A percentile compares a stretch with the other conserved stretches of the same genome.
Conservation (phyloP, 768 basidiomycete genomes). For the Mycena chlorophos region DNA sequence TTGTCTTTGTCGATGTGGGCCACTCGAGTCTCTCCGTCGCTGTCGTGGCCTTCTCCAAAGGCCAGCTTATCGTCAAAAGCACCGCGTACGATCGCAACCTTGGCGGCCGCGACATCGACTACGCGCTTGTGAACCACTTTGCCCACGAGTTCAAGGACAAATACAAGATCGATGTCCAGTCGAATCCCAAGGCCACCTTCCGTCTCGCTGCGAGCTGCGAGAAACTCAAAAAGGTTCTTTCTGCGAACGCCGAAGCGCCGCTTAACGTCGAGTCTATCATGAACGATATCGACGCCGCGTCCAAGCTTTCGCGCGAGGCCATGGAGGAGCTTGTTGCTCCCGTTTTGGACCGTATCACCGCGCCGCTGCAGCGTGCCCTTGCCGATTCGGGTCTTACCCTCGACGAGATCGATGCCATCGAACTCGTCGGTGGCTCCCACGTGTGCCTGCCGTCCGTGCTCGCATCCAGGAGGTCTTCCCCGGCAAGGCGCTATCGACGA, state of each 20-base stretch:
- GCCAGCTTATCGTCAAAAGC: slow-evolving; percentile 81
- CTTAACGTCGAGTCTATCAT: slow-evolving; percentile 95
- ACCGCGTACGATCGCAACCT: slow-evolving; percentile 92
- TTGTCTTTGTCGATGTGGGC: slow-evolving; percentile 94
- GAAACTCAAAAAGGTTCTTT: slow-evolving; percentile 93
- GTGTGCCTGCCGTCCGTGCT: slow-evolving; percentile 88
- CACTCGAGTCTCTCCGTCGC: slow-evolving; percentile 88
- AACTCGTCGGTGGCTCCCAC: slow-evolving; percentile 91
- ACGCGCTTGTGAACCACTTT: slow-evolving; percentile 86
- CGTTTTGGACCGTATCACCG: slow-evolving; percentile 74
- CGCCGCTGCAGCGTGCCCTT: slow-evolving; percentile 77
- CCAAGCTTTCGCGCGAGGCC: slow-evolving; percentile 78
- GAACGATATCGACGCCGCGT: slow-evolving; percentile 92
- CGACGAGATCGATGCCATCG: slow-evolving; percentile 87
- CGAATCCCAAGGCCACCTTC: slow-evolving; percentile 91
- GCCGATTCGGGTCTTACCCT: slow-evolving; percentile 75
- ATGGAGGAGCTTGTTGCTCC: slow-evolving; percentile 77
- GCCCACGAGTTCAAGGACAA: slow-evolving; percentile 91
- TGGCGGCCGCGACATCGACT: slow-evolving; percentile 96
- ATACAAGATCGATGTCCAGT: slow-evolving; percentile 95
- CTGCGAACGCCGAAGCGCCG: slow-evolving; percentile 87
- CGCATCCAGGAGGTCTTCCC: slow-evolving; percentile 82
- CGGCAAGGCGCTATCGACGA: slow-evolving; percentile 83
- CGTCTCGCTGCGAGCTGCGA: slow-evolving; percentile 87
- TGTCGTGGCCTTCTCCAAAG: slow-evolving; percentile 92